Base-by-base conservation (phyloP, 108 stramenopile species). In the Parmales sp. region DNA sequence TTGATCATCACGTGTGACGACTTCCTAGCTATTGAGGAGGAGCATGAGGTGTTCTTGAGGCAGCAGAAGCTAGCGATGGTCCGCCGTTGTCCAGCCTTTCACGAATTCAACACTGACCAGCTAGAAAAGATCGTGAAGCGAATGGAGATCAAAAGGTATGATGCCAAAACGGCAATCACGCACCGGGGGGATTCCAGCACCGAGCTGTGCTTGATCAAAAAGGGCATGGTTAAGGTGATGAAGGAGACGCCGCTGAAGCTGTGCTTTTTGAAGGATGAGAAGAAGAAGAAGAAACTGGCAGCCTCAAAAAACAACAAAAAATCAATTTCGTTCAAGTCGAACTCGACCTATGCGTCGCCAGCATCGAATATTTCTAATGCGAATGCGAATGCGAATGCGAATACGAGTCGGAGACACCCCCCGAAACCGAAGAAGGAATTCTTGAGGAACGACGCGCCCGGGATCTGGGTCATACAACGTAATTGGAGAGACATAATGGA, bases 181-280 rank as follows among this genome's bases (percentile, higher is more conserved):
- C n/a, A 19, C 20, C n/a, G 49, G 49, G 49, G 49, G 23, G 49
- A 50, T 23, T 18, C 6, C 20, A 19, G 5, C 11, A 6, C 9
- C 11, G 49, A 50, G 20, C 49, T 50, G 9, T 50, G 49, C 49
- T 50, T 50, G 49, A 50, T 50, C 49, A 50, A 19, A 23, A 50
- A 50, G 49, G 49, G 49, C n/a, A 50, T 50, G 49, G 49, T 50
- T 19, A 50, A 50, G 49, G 49, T 50, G 6, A 6, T 50, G 49
- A 50, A 50, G 49, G 23, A 16, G n/a, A n/a, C n/a, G n/a, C n/a
- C n/a, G n/a, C n/a, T n/a, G n/a, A n/a, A n/a, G n/a, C n/a, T n/a
- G n/a, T n/a, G n/a, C n/a, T n/a, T n/a, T n/a, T n/a, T n/a, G n/a
- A n/a, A n/a, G n/a, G n/a, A n/a, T n/a, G n/a, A n/a, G n/a, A n/a